These are phyloP conservation scores for Melanomma pulvis-pyrius DNA, from an alignment of 495 filamentous ascomycete genomes.

Conservation along the genomic window DNA sequence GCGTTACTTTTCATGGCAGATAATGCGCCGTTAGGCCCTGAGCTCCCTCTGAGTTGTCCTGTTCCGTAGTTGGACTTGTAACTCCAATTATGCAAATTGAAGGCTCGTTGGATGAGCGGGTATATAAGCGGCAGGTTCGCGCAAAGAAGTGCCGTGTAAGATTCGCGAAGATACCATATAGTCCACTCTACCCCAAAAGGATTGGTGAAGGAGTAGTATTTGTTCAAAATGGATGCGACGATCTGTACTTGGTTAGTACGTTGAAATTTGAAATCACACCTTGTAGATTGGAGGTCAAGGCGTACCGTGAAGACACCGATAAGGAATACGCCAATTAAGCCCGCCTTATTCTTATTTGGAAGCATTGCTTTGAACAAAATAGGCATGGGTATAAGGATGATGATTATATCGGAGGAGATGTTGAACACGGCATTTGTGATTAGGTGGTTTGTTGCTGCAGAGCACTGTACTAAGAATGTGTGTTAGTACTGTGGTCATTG, in stretches of 20 bases:
- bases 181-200: conserved; percentile 62
- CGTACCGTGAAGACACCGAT: conserved; percentile 62
- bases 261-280: too few species aligned
- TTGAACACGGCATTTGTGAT: conserved; percentile 69
- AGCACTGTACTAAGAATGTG: conserved; percentile 38
- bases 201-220: conserved; percentile 65
- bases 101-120: conserved; percentile 58
- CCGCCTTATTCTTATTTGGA: conserved; percentile 53
- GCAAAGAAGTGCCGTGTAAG: conserved; percentile 63
- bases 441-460: conserved; percentile 56
- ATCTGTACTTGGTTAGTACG: conserved; percentile 46
- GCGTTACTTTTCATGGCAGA: conserved; percentile 2
- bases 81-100: conserved; percentile 49
- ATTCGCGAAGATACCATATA: conserved; percentile 71
- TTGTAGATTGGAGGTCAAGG: not conserved
- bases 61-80: conserved; percentile 71
- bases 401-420: conserved; percentile 63
- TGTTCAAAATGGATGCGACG: conserved; percentile 63
- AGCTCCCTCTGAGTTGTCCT: not conserved
- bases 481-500: conserved; percentile 41
- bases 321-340: conserved; percentile 52
- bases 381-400: conserved; percentile 63
- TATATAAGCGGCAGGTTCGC: conserved; percentile 65
- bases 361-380: conserved; percentile 59
- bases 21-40: not conserved